Base-by-base conservation (phyloP, 768 basidiomycete species). In the Dioszegia aurantiaca region DNA sequence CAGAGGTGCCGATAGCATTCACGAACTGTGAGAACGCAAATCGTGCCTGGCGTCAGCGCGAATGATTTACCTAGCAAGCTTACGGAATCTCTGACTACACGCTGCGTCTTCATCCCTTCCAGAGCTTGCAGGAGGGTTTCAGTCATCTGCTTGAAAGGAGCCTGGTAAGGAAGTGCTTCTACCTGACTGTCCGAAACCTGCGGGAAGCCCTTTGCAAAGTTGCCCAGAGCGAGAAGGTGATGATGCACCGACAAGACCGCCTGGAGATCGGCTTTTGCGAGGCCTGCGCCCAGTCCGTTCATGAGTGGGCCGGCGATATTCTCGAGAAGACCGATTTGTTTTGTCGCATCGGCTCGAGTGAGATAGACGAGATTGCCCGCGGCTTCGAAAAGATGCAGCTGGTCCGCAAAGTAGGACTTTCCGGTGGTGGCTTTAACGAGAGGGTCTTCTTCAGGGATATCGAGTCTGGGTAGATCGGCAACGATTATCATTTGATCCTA, bases 161-260 rank as follows among this genome's bases (percentile, higher is more conserved):
- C 78, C 9, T 84, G 81, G 65, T 86, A 87, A 30, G 83, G 84
- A 8, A 74, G 61, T 2, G 64, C 52, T 40, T 74, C 75, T 14
- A 68, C 55, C 65, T 83, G 81, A 0, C 85, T 84, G 16, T 82
- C 84, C 41, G 89, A 88, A 69, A 87, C 87, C 72, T 91, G 90
- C 0, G 95, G 95, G 78, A 97, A 98, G 12, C 95, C 95, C 78
- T 95, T 95, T 33, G 92, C 88, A 55, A 97, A 84, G 67, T 89
- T 90, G 12, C 94, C 94, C 21, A 97, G 80, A 2, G 94, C 92
- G 86, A 94, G 88, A 74, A 97, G 87, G 64, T 86, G 82, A 78
- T 98, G 93, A 67, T 98, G 95, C 8, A 91, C 84, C 70, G 85
- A 85, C 55, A 97, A 81, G 67, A 95, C 85, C n/a, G 89, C 83